These are phyloP conservation scores for Platanthera zijinensis DNA, from an alignment of 106 monocot genomes.

Conservation along the genomic window DNA sequence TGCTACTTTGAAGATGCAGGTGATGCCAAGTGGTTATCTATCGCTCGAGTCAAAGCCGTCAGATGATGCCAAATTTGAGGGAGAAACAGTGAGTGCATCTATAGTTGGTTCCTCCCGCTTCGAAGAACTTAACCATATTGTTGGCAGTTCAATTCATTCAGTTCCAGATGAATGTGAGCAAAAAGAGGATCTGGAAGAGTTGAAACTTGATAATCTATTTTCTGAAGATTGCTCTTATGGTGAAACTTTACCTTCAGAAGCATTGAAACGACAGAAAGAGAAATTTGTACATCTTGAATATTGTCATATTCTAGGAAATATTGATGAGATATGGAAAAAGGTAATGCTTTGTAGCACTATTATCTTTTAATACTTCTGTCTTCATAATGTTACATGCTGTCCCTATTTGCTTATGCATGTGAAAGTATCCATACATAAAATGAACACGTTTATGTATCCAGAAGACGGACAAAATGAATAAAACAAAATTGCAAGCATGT, in stretches of 20 bases:
- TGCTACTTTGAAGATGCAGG: conserved; percentile 7
- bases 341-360: conserved; percentile 17
- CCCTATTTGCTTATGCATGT: neutral
- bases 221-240: conserved; percentile 47
- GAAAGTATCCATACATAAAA: neutral
- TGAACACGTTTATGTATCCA: neutral
- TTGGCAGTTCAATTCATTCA: conserved; percentile 6
- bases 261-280: conserved; percentile 31
- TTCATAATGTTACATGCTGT: neutral
- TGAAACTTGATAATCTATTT: conserved; percentile 82
- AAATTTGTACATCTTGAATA: conserved; percentile 33
- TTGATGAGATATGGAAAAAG: conserved; percentile 82
- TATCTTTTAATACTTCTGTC: conserved; percentile 1
- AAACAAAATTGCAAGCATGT: neutral
- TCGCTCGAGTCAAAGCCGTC: conserved; percentile 6
- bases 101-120: conserved; percentile 14
- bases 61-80: conserved; percentile 11
- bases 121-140: conserved; percentile 10
- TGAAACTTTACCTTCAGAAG: conserved; percentile 27
- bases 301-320: conserved; percentile 28
- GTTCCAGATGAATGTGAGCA: conserved; percentile 16
- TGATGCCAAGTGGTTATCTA: conserved; percentile 13
- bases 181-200: conserved; percentile 39
- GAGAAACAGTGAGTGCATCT: conserved; percentile 5
- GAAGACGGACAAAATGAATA: neutral